Percentiles rank a stretch among this genome's conserved stretches.
phyloP scores from a whole-genome alignment of 495 filamentous ascomycete species.

The Pyrenula aspistea region DNA sequence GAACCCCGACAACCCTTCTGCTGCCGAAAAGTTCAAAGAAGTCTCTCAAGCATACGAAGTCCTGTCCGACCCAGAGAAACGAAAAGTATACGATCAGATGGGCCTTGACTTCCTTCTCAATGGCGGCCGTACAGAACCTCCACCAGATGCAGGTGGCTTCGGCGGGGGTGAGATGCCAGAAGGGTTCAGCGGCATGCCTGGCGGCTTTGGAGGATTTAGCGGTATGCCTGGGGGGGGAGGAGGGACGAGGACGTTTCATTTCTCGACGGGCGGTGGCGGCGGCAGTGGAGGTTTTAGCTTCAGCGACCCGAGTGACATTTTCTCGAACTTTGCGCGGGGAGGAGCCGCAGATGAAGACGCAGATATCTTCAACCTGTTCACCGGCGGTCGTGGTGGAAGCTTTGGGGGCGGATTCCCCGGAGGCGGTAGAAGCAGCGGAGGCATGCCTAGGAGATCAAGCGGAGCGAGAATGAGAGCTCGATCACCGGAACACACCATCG shows the following conservation, averaged over 20 bases:
- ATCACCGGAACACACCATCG: slow-evolving; percentile 78
- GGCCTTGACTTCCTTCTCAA: slow-evolving; percentile 86
- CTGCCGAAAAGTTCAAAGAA: slow-evolving; percentile 88
- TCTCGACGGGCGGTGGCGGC: slow-evolving; percentile 42
- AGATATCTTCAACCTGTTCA: slow-evolving; percentile 36
- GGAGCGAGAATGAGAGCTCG: slow-evolving; percentile 26
- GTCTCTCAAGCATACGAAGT: slow-evolving; percentile 96
- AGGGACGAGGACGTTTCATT: slow-evolving; percentile 32
- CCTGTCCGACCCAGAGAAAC: slow-evolving; percentile 91
- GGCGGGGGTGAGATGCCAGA: slow-evolving; percentile 27
- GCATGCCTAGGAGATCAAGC: slow-evolving; percentile 29
- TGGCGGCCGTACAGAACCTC: slow-evolving; percentile 64
- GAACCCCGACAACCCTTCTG: slow-evolving; percentile 79
- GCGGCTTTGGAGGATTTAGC: slow-evolving; percentile 37
- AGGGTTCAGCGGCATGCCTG: slow-evolving; percentile 14
- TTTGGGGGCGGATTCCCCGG: slow-evolving; percentile 26
- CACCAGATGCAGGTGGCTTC: slow-evolving; percentile 31
- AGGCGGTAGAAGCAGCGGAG: slow-evolving; percentile 24
- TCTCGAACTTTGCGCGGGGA: slow-evolving; percentile 61
- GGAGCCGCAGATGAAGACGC: slow-evolving; percentile 40
- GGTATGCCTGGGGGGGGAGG: slow-evolving; percentile 65
- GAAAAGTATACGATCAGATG: slow-evolving; percentile 89
- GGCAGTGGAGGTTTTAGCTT: slow-evolving; percentile 56
- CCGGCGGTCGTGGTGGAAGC: slow-evolving; percentile 22
- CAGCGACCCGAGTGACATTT: slow-evolving; percentile 72